Percentiles rank a stretch among this genome's conserved stretches.
Evolutionary conservation across 1,139 yeast genomes (phyloP).

Genomic region (Kodamaea sp.): DNA sequence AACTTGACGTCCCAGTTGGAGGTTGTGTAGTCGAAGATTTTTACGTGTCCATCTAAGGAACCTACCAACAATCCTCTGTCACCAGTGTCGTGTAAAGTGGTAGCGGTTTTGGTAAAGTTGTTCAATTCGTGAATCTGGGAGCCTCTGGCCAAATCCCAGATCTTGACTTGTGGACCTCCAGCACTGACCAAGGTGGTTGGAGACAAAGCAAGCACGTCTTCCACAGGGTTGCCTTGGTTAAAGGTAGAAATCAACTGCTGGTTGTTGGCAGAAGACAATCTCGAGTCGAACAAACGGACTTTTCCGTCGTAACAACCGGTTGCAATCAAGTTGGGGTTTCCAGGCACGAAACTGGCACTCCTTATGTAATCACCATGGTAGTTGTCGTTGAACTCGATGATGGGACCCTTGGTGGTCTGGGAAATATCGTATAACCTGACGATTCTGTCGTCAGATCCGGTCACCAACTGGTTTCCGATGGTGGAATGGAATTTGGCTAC

Average conservation of each 20-base stretch:
- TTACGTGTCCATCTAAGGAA: constrained; percentile 95
- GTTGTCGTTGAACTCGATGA: constrained; percentile 63
- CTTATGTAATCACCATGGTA: constrained; percentile 85
- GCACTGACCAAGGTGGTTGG: constrained; percentile 80
- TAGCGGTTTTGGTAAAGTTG: constrained; percentile 91
- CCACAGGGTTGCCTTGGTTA: constrained; percentile 64
- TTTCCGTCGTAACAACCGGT: constrained; percentile 94
- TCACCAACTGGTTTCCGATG: constrained; percentile 67
- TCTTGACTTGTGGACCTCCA: constrained; percentile 85
- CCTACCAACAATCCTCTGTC: constrained; percentile 85
- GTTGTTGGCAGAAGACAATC: constrained; percentile 52
- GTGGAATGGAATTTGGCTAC: constrained; percentile 91
- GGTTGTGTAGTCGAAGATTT: constrained; percentile 79
- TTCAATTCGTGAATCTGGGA: constrained; percentile 61
- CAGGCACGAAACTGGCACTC: constrained; percentile 77
- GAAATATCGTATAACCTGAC: constrained; percentile 89
- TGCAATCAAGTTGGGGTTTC: constrained; percentile 69
- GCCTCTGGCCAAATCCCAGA: constrained; percentile 90
- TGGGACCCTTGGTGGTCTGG: constrained; percentile 63
- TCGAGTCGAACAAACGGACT: constrained; percentile 83
- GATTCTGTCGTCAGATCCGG: constrained; percentile 90
- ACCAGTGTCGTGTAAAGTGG: constrained; percentile 71
- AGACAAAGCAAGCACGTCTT: constrained; percentile 77
- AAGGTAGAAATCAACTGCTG: constrained; percentile 49
- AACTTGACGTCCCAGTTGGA: constrained; percentile 85